phyloP scores from a whole-genome alignment of 2,329 filamentous ascomycete genomes.

The Curvularia verruculosa region DNA sequence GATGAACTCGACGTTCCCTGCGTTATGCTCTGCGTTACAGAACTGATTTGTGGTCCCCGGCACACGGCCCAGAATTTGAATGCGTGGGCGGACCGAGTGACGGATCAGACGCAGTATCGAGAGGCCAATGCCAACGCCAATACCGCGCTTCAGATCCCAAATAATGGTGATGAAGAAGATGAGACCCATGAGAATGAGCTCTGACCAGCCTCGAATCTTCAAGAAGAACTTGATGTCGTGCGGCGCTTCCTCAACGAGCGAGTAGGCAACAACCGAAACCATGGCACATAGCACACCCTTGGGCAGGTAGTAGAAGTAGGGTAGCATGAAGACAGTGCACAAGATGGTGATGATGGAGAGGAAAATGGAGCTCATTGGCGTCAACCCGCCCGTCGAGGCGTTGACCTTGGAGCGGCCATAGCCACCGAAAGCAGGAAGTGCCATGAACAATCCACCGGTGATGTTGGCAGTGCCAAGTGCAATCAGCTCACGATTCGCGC shows the following conservation, averaged over 20 bases:
- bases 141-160: constrained; percentile 91
- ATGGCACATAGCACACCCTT: constrained; percentile 93
- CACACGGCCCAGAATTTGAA: constrained; percentile 92
- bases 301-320: constrained; percentile 95
- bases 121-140: constrained; percentile 90
- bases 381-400: constrained; percentile 86
- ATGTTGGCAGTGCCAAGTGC: constrained; percentile 90
- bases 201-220: constrained; percentile 81
- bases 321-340: constrained; percentile 80
- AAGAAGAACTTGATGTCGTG: constrained; percentile 91
- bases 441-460: constrained; percentile 89
- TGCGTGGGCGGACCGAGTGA: constrained; percentile 88
- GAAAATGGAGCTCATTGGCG: constrained; percentile 90
- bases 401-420: constrained; percentile 97
- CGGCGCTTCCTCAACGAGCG: constrained; percentile 92
- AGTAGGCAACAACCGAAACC: constrained; percentile 94
- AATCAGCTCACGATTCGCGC: constrained; percentile 90
- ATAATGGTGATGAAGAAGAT: constrained; percentile 94
- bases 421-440: constrained; percentile 90
- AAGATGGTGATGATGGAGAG: constrained; percentile 82
- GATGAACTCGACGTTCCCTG: constrained; percentile 80
- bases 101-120: constrained; percentile 88
- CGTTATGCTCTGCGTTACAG: constrained; percentile 79
- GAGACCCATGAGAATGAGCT: constrained; percentile 83
- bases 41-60: constrained; percentile 78